These are phyloP conservation scores for Dianthus caryophyllus DNA, from an alignment of 148 eudicot genomes.

Conservation along the genomic window DNA sequence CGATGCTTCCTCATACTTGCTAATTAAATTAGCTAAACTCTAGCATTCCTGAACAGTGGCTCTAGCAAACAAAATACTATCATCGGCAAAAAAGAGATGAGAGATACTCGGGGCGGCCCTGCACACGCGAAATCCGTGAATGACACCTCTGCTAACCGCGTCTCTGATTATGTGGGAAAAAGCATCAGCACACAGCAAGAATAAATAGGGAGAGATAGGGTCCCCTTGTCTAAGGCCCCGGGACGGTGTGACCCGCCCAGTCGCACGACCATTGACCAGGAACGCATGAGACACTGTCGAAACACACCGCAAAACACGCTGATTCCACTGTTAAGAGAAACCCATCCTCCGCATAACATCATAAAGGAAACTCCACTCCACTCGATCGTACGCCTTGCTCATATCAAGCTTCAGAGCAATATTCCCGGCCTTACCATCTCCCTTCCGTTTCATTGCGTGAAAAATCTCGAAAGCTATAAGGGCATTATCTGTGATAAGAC, in stretches of 20 bases:
- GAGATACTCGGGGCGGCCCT: no score
- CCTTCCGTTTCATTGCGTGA: not conserved
- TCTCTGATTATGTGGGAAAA: no score
- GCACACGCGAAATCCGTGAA: no score
- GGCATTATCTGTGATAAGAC: not conserved
- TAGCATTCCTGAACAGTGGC: no score
- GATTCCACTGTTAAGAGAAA: not conserved
- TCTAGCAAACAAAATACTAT: no score
- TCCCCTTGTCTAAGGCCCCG: not conserved
- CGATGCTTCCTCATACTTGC: no score
- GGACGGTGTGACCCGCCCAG: not conserved
- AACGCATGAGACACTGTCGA: not conserved
- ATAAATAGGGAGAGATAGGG: not conserved
- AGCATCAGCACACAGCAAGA: no score
- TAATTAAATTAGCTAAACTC: no score
- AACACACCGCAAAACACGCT: not conserved
- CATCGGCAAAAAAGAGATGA: no score
- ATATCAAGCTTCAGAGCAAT: not conserved
- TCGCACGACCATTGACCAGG: not conserved
- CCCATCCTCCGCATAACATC: not conserved
- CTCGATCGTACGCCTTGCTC: not conserved
- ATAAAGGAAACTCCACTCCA: not conserved
- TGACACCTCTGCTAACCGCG: no score
- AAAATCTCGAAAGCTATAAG: not conserved
- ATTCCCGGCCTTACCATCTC: not conserved